Evolutionary conservation across 768 basidiomycete genomes (phyloP).

Genomic region (Boletus insuetus): DNA sequence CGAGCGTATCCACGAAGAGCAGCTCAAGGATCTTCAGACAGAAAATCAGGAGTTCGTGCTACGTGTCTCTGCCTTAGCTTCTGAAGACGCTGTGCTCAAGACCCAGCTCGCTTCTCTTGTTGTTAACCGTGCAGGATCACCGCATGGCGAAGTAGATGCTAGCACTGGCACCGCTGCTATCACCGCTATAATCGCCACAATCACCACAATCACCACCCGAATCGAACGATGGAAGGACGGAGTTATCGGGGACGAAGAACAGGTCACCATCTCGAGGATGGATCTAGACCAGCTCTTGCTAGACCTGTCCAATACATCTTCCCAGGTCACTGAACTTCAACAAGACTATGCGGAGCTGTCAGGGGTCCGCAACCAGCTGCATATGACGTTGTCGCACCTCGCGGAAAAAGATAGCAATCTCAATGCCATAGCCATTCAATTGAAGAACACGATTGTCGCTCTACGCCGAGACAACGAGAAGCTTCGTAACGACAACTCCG

Average conservation of each 20-base stretch:
- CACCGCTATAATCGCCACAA: not conserved
- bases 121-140: not conserved
- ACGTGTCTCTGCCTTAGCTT: not conserved
- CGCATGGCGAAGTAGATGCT: too few relatives aligned
- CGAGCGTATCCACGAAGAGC: not conserved
- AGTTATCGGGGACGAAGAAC: too few relatives aligned
- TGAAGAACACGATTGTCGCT: too few relatives aligned
- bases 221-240: not conserved
- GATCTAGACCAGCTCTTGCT: slow-evolving; percentile 7
- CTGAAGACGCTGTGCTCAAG: not conserved
- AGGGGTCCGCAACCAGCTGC: not conserved
- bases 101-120: not conserved
- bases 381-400: not conserved
- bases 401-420: too few relatives aligned
- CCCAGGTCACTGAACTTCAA: not conserved
- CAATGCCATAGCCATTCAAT: too few relatives aligned
- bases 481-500: too few relatives aligned
- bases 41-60: not conserved
- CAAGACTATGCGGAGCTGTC: not conserved
- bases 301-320: not conserved
- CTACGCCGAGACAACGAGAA: too few relatives aligned
- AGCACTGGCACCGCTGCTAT: not conserved
- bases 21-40: not conserved
- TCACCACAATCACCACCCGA: not conserved
- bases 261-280: not conserved